These are phyloP conservation scores for Mortierella sp. DNA, from an alignment of 371 early-diverging fungal genomes.

Conservation along the genomic window DNA sequence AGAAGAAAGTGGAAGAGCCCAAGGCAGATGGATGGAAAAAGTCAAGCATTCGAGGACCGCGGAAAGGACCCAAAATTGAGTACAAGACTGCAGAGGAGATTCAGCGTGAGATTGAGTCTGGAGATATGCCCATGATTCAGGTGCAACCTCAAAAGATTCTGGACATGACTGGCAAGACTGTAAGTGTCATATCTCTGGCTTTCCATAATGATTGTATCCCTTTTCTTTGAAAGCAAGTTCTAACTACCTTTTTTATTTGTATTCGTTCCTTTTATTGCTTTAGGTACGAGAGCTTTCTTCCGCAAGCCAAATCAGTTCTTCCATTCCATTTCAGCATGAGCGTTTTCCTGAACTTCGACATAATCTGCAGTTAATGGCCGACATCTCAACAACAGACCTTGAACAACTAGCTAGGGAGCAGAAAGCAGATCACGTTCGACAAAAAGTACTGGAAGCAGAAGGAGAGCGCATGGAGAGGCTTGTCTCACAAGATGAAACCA, in stretches of 20 bases:
- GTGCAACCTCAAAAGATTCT: slow-evolving; percentile 74
- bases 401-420: slow-evolving; percentile 73
- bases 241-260: background rate
- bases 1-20: slow-evolving; percentile 19
- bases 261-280: background rate
- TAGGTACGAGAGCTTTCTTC: slow-evolving; percentile 72
- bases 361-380: slow-evolving; percentile 80
- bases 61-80: slow-evolving; percentile 64
- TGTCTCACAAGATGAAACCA: slow-evolving; percentile 57
- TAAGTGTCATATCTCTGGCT: too few species aligned
- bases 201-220: too few species aligned
- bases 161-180: slow-evolving; percentile 84
- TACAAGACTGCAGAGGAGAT: slow-evolving; percentile 86
- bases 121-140: slow-evolving; percentile 40
- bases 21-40: slow-evolving; percentile 49
- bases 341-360: slow-evolving; percentile 84
- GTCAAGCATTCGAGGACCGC: slow-evolving; percentile 28
- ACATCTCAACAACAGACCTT: slow-evolving; percentile 77
- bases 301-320: slow-evolving; percentile 61
- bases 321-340: slow-evolving; percentile 59
- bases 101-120: slow-evolving; percentile 67
- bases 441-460: slow-evolving; percentile 55
- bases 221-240: background rate
- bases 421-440: slow-evolving; percentile 60
- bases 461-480: slow-evolving; percentile 56